Percentiles rank a stretch among this genome's conserved stretches.
Conservation (phyloP, 2,329 filamentous ascomycete genomes). For the Fulvia fulva region DNA sequence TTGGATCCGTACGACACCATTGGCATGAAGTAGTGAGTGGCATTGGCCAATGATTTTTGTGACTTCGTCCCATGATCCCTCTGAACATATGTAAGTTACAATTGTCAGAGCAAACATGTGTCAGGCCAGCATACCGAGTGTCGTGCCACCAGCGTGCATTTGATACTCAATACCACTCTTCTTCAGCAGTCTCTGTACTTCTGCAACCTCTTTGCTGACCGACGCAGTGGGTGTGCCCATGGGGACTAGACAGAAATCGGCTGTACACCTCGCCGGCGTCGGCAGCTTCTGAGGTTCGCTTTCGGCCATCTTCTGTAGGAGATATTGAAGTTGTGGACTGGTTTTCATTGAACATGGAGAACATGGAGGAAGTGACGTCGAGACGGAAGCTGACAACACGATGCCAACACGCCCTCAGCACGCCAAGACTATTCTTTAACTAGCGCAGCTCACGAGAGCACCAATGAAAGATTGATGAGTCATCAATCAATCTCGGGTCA, state of each 20-base stretch:
- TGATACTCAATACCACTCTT: constrained; percentile 75
- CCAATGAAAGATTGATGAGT: neutral
- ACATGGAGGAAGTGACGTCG: neutral
- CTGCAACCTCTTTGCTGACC: constrained; percentile 68
- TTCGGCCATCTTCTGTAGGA: constrained; percentile 29
- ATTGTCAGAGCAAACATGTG: neutral
- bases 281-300: constrained; percentile 32
- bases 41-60: constrained; percentile 83
- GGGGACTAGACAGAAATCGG: constrained; percentile 85
- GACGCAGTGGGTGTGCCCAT: constrained; percentile 55
- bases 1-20: constrained; percentile 79
- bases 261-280: constrained; percentile 73
- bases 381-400: no score
- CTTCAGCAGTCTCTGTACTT: constrained; percentile 80
- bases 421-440: no score
- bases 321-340: constrained; percentile 28
- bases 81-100: constrained; percentile 44
- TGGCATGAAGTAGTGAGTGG: constrained; percentile 67
- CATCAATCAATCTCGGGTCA: neutral
- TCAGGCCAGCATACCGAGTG: constrained; percentile 61
- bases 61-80: constrained; percentile 87
- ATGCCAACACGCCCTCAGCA: no score
- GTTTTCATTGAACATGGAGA: constrained; percentile 26
- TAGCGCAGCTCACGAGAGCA: no score
- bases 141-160: constrained; percentile 94